These are phyloP conservation scores for Daldinia vernicosa DNA, from an alignment of 495 filamentous ascomycete genomes.

Conservation along the genomic window DNA sequence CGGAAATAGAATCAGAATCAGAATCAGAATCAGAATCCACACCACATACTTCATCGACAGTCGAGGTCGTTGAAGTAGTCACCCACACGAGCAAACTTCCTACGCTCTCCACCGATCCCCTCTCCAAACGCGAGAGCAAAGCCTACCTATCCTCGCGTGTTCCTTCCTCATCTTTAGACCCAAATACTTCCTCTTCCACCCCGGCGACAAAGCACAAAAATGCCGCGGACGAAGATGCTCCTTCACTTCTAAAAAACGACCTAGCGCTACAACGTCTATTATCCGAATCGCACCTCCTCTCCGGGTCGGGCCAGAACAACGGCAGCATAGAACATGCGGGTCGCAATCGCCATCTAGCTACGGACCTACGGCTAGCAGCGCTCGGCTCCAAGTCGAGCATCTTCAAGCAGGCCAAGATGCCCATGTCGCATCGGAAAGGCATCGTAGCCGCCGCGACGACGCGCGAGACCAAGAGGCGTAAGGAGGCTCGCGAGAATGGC, in stretches of 20 bases:
- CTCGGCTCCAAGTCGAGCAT: constrained; percentile 81
- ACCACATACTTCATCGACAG: constrained; percentile 23
- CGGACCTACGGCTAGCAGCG: constrained; percentile 81
- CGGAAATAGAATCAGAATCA: constrained; percentile 62
- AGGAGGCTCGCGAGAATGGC: constrained; percentile 87
- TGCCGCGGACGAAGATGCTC: constrained; percentile 58
- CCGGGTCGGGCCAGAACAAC: constrained; percentile 65
- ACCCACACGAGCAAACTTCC: constrained; percentile 62
- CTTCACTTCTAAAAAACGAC: constrained; percentile 81
- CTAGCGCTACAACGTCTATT: constrained; percentile 89
- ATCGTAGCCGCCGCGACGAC: constrained; percentile 70
- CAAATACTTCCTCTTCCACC: constrained; percentile 35
- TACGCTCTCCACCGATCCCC: constrained; percentile 49
- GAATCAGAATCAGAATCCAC: constrained; percentile 37
- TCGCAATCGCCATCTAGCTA: constrained; percentile 70
- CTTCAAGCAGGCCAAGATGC: constrained; percentile 81
- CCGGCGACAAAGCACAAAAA: constrained; percentile 49
- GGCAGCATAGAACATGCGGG: constrained; percentile 61
- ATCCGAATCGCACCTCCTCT: constrained; percentile 90
- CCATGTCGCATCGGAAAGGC: constrained; percentile 78
- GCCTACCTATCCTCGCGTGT: constrained; percentile 72
- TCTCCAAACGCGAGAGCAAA: constrained; percentile 75
- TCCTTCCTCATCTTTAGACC: constrained; percentile 45
- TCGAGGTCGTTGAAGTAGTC: constrained; percentile 66
- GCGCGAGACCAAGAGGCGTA: constrained; percentile 74